Percentiles rank a stretch among this genome's conserved stretches.
Conservation (phyloP, 164 flowering plant genomes). For the Magnolia changhungtana region DNA sequence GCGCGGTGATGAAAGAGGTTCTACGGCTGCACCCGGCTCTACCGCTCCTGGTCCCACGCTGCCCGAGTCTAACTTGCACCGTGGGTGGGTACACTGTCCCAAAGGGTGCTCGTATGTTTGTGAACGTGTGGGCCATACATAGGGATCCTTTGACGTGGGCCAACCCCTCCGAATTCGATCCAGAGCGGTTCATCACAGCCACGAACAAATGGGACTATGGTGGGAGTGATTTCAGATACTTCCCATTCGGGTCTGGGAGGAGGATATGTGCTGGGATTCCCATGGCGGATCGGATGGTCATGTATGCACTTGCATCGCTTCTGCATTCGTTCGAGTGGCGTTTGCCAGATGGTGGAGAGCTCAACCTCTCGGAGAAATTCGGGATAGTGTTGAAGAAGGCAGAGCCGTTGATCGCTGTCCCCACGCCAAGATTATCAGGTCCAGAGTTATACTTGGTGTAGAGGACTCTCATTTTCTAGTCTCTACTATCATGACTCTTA, state of each 20-base stretch:
- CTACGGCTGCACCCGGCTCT: slow-evolving; percentile 46
- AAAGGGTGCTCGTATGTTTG: slow-evolving; percentile 43
- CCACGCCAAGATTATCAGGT: slow-evolving; percentile 47
- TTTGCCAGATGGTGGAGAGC: slow-evolving; percentile 33
- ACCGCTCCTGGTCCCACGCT: slow-evolving; percentile 50
- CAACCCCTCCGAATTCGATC: slow-evolving; percentile 7
- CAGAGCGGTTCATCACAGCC: slow-evolving; percentile 36
- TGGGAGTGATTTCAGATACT: slow-evolving; percentile 54
- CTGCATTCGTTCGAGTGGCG: slow-evolving; percentile 70
- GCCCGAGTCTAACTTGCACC: slow-evolving; percentile 43
- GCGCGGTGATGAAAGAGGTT: slow-evolving; percentile 41
- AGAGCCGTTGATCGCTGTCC: slow-evolving; percentile 43
- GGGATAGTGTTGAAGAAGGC: slow-evolving; percentile 61
- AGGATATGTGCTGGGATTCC: slow-evolving; percentile 68
- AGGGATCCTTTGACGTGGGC: slow-evolving; percentile 44
- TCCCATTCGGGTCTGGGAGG: slow-evolving; percentile 78
- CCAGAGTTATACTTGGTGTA: slow-evolving; percentile 18
- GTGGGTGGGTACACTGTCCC: slow-evolving; percentile 60
- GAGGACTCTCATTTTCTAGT: neutral
- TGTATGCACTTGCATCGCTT: slow-evolving; percentile 45
- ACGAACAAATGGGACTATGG: slow-evolving; percentile 32
- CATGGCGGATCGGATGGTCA: slow-evolving; percentile 63
- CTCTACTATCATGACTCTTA: too few relatives aligned
- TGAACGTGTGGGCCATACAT: slow-evolving; percentile 74
- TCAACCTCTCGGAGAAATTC: slow-evolving; percentile 54